These are phyloP conservation scores for Entomortierella chlamydospora DNA, from an alignment of 192 early-diverging fungal genomes.

Conservation along the genomic window DNA sequence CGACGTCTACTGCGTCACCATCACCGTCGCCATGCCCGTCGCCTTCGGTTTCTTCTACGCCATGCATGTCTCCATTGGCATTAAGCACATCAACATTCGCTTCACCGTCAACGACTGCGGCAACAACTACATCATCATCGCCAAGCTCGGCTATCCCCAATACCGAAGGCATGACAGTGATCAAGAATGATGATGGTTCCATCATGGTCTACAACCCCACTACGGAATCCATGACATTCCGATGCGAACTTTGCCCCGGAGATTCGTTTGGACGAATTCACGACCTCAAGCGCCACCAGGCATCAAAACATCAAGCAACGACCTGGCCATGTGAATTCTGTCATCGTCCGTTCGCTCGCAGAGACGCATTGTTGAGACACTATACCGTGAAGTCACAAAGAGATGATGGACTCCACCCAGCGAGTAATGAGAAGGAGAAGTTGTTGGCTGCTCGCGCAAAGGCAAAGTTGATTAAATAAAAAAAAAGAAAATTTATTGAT, in stretches of 20 bases:
- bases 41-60: neutral
- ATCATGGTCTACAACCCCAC: constrained; percentile 32
- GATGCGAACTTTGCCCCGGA: constrained; percentile 31
- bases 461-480: constrained; percentile 20
- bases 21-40: neutral
- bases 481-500: constrained; percentile 9
- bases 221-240: constrained; percentile 24
- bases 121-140: too few relatives aligned
- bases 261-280: constrained; percentile 40
- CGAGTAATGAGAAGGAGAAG: constrained; percentile 19
- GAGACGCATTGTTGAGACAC: constrained; percentile 39
- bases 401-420: constrained; percentile 32
- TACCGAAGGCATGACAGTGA: constrained; percentile 19
- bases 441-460: constrained; percentile 28
- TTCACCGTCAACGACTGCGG: constrained; percentile 11
- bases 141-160: neutral
- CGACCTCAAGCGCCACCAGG: constrained; percentile 34
- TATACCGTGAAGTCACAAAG: constrained; percentile 30
- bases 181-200: constrained; percentile 33
- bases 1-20: neutral
- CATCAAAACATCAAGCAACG: constrained; percentile 29
- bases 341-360: constrained; percentile 19
- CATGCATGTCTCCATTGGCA: too few relatives aligned
- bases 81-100: too few relatives aligned
- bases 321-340: constrained; percentile 45